Base-by-base conservation (phyloP, 1,139 yeast species). In the Saccharomyces hybrid region DNA sequence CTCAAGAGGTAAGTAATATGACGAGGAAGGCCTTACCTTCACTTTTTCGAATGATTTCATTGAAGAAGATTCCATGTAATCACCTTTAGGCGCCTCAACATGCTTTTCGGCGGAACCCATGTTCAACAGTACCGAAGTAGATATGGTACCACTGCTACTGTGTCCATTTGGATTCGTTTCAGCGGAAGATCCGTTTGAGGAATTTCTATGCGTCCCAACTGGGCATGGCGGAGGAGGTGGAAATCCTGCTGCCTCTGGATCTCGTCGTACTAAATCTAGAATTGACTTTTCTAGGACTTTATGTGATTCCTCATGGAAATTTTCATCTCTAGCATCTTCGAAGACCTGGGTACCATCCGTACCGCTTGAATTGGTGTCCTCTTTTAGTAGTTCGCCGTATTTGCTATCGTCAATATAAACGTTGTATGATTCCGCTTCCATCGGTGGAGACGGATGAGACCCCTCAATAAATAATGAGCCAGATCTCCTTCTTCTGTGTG, bases 71-170 rank as follows among this genome's bases (percentile, higher is more conserved):
- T 38, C 42, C 25, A 38, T 14, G 11, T 14, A 38, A 14, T 38
- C 25, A 14, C 42, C 23, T 16, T 5, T 38, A 11, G 42, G 2
- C 5, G 38, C 5, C 47, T 26, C 38, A n/a, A 8, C 30, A 14
- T 38, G 20, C 23, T 44, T 46, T 44, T 30, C 38, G 7, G 23
- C 34, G 28, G 47, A 46, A 28, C 49, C 20, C 25, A 23, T 38
- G 14, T 52, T 51, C 23, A 52, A 25, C 7, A 57, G 48, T 28
- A 56, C 47, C 5, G 55, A 50, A 13, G 59, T 57, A 4, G 59
- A 52, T 20, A 57, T 48, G 11, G 59, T 57, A 27, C 57, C 49
- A 4, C 47, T 41, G 47, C 59, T 56, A 44, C 38, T 49, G n/a
- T 44, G 42, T 38, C 23, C 42, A 38, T 38, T 14, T 16, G 42